These are phyloP conservation scores for Ophiocordyceps camponoti-leonardi DNA, from an alignment of 2,329 filamentous ascomycete species.

Conservation along the genomic window DNA sequence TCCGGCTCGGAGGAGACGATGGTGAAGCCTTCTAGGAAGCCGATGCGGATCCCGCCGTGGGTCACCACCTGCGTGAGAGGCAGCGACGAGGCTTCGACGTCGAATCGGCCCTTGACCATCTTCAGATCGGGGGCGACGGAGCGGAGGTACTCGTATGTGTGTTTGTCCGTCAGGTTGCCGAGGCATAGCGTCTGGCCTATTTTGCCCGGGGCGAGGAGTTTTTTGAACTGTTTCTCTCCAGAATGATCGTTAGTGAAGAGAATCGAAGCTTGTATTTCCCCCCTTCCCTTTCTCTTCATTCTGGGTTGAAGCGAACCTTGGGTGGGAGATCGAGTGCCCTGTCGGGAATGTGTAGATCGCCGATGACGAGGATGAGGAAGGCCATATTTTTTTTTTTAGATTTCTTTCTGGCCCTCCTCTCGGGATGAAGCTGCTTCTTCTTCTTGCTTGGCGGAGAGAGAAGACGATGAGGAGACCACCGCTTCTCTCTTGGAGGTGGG, in stretches of 20 bases:
- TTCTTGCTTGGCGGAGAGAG: not conserved
- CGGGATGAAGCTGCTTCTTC: not conserved
- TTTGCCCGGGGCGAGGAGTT: conserved; percentile 68
- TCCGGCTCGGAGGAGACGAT: conserved; percentile 51
- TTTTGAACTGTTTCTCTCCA: conserved; percentile 48
- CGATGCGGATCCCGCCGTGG: conserved; percentile 46
- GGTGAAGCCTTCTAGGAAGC: conserved; percentile 52
- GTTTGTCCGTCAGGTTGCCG: conserved; percentile 64
- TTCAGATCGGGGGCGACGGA: conserved; percentile 56
- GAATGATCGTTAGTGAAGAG: not conserved
- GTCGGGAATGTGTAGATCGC: conserved; percentile 88
- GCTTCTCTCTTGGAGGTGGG: not conserved
- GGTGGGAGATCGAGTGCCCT: conserved; percentile 77
- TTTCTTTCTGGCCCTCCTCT: not conserved
- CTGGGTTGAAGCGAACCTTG: conserved; percentile 42
- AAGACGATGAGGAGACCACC: too few species aligned
- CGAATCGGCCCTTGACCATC: conserved; percentile 50
- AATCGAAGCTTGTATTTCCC: too few species aligned
- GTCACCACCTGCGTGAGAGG: conserved; percentile 49
- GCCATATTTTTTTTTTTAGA: conserved; percentile 44
- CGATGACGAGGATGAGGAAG: conserved; percentile 79
- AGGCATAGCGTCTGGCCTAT: conserved; percentile 69
- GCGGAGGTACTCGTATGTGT: conserved; percentile 66
- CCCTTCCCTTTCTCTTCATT: not conserved
- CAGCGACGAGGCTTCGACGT: conserved; percentile 48